Conservation (phyloP, 1,284 basidiomycete genomes). For the Phaffia rhodozyma region DNA sequence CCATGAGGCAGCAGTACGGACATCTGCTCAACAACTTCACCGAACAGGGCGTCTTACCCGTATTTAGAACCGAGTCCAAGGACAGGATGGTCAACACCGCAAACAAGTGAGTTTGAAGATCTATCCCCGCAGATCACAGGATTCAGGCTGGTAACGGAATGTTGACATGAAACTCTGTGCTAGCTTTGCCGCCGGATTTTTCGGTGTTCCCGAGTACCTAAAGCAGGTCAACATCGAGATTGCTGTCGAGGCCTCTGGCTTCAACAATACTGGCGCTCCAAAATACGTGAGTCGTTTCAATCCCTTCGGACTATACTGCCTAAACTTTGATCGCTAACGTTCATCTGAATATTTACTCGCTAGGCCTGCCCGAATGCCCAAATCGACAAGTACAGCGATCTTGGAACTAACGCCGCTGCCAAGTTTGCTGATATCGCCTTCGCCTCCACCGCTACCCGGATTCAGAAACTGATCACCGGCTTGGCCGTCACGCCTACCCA, state of each 20-base stretch:
- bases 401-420: conserved; percentile 67
- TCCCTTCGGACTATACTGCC: no score
- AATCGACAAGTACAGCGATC: no score
- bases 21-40: conserved; percentile 71
- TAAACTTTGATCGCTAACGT: no score
- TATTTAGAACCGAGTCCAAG: conserved; percentile 80
- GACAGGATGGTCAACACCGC: conserved; percentile 74
- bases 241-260: conserved; percentile 43
- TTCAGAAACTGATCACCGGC: conserved; percentile 25
- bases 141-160: no score
- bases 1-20: conserved; percentile 51
- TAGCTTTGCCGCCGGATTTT: conserved; percentile 72
- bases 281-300: no score
- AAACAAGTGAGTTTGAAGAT: conserved; percentile 39
- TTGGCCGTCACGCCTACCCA: conserved; percentile 22
- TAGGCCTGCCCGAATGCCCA: no score
- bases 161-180: conserved; percentile 24
- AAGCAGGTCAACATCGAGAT: conserved; percentile 57
- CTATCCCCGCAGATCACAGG: no score
- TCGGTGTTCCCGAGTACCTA: conserved; percentile 72
- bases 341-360: no score
- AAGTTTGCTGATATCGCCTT: conserved; percentile 50
- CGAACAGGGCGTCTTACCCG: conserved; percentile 50
- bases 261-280: conserved; percentile 39
- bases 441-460: conserved; percentile 40